Percentiles rank a stretch among this genome's conserved stretches.
Conservation (phyloP, 2,329 filamentous ascomycete genomes). For the Colletotrichum liaoningense region DNA sequence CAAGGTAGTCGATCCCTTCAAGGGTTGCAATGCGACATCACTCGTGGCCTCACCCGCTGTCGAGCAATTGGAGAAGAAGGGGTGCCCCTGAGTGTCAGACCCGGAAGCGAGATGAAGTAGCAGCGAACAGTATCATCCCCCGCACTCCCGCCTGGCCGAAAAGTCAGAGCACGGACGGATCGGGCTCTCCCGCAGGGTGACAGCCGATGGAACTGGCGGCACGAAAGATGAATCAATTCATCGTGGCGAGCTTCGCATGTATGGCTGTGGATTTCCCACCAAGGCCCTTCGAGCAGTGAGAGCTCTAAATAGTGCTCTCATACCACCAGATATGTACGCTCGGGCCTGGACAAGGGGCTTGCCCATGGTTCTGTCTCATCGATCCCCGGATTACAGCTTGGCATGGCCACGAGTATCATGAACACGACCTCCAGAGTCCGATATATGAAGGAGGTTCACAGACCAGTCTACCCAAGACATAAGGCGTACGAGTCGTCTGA, state of each 20-base stretch:
- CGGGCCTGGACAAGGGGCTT: background rate
- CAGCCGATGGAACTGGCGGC: background rate
- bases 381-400: background rate
- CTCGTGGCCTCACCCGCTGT: background rate
- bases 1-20: conserved; percentile 4
- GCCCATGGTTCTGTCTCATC: background rate
- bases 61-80: conserved; percentile 12
- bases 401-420: no score
- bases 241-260: background rate
- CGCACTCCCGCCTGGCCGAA: conserved; percentile 7
- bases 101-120: conserved; percentile 29
- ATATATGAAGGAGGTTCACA: background rate
- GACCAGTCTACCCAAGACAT: background rate
- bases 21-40: background rate
- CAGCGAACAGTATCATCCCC: conserved; percentile 11
- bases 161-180: conserved; percentile 21
- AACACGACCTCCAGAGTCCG: background rate
- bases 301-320: background rate
- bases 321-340: background rate
- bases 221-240: background rate
- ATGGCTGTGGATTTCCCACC: background rate
- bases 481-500: background rate
- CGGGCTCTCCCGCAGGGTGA: conserved; percentile 18
- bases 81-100: conserved; percentile 23
- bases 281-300: background rate